These are phyloP conservation scores for Wickerhamiella shivajii DNA, from an alignment of 805 yeast genomes.

Conservation along the genomic window DNA sequence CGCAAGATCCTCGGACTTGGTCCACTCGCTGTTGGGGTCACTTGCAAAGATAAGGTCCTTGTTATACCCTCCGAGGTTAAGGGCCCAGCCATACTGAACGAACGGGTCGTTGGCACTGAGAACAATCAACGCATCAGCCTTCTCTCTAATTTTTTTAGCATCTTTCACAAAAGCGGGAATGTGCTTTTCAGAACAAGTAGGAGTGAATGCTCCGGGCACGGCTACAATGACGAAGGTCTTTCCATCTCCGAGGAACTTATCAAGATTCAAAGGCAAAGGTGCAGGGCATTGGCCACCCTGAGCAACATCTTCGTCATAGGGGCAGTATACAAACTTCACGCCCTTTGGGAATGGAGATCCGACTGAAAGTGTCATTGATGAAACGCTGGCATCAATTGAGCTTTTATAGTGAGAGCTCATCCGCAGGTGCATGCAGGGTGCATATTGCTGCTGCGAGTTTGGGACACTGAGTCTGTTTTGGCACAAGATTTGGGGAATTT, in stretches of 20 bases:
- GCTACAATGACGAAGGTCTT: constrained; percentile 42
- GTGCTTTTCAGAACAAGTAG: constrained; percentile 59
- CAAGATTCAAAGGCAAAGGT: constrained; percentile 25
- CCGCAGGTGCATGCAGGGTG: too few relatives aligned
- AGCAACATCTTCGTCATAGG: constrained; percentile 21
- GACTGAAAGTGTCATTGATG: constrained; percentile 10
- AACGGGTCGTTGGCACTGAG: constrained; percentile 79
- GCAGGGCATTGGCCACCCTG: constrained; percentile 28
- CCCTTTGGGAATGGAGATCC: constrained; percentile 23
- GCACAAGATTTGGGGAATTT: too few relatives aligned
- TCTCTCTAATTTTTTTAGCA: constrained; percentile 37
- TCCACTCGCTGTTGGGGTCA: constrained; percentile 62
- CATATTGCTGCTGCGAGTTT: too few relatives aligned
- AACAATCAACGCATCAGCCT: constrained; percentile 43
- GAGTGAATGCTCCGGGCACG: constrained; percentile 69
- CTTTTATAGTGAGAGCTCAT: too few relatives aligned
- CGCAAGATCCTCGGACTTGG: constrained; percentile 43
- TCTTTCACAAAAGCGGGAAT: constrained; percentile 57
- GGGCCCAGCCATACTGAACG: constrained; percentile 71
- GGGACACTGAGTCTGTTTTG: too few relatives aligned
- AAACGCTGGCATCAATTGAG: too few relatives aligned
- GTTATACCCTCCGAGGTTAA: constrained; percentile 21
- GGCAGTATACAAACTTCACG: constrained; percentile 23
- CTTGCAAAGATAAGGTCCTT: constrained; percentile 45
- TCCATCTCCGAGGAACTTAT: constrained; percentile 29